Evolutionary conservation across 352 stramenopile genomes (phyloP).

Genomic region (Globisporangium perplexum): DNA sequence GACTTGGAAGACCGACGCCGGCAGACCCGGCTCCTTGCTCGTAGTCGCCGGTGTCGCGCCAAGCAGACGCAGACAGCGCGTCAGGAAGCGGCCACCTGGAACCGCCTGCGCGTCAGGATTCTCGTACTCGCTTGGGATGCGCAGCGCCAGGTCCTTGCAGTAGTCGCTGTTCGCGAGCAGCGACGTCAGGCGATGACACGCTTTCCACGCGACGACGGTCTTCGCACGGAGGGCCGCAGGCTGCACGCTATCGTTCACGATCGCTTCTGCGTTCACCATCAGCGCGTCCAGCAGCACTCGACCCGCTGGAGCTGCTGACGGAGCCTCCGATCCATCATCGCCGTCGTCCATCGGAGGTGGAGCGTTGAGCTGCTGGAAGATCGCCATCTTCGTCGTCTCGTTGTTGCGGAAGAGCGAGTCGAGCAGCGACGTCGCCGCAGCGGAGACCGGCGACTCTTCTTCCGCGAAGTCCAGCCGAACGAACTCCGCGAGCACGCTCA

Average conservation of each 20-base stretch:
- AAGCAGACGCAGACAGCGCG: slow-evolving; percentile 46
- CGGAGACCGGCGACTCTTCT: slow-evolving; percentile 55
- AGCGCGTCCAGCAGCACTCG: slow-evolving; percentile 48
- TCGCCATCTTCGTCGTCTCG: slow-evolving; percentile 54
- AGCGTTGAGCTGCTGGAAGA: slow-evolving; percentile 62
- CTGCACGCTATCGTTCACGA: slow-evolving; percentile 20
- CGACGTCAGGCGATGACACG: slow-evolving; percentile 43
- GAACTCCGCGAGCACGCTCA: slow-evolving; percentile 49
- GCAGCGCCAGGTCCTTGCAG: slow-evolving; percentile 66
- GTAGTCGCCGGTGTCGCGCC: slow-evolving; percentile 1
- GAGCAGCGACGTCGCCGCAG: slow-evolving; percentile 50
- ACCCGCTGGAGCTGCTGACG: slow-evolving; percentile 25
- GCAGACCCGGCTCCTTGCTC: neutral
- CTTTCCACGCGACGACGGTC: slow-evolving; percentile 41
- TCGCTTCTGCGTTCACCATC: slow-evolving; percentile 38
- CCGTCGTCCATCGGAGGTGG: slow-evolving; percentile 24
- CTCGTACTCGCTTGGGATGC: slow-evolving; percentile 46
- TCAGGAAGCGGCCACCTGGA: slow-evolving; percentile 52
- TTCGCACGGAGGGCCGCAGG: neutral
- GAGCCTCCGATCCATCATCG: slow-evolving; percentile 10
- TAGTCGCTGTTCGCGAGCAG: slow-evolving; percentile 45
- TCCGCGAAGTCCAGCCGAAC: slow-evolving; percentile 49
- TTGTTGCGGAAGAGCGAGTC: slow-evolving; percentile 60
- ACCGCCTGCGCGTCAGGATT: slow-evolving; percentile 41
- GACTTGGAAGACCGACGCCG: slow-evolving; percentile 43